phyloP scores from a whole-genome alignment of 2,329 filamentous ascomycete species.

The Colletotrichum musae region DNA sequence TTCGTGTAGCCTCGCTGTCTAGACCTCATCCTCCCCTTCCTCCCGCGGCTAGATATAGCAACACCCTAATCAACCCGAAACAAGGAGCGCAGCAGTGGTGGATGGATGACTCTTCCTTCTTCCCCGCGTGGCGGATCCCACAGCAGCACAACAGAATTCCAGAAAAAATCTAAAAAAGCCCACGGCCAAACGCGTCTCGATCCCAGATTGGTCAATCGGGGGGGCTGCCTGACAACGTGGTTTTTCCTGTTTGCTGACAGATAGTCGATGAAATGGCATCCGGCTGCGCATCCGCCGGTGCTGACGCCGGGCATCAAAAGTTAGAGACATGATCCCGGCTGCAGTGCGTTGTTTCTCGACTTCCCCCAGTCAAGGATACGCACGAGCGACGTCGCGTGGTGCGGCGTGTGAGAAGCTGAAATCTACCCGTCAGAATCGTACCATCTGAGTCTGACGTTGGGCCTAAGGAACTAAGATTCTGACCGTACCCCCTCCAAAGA shows the following conservation, averaged over 20 bases:
- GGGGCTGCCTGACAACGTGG: background rate
- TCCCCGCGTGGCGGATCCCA: too few species aligned
- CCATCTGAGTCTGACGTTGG: slow-evolving; percentile 24
- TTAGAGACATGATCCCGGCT: background rate
- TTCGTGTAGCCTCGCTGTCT: background rate
- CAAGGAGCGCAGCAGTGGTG: background rate
- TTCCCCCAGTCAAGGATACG: background rate
- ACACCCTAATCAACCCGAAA: slow-evolving; percentile 26
- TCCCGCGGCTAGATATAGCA: slow-evolving; percentile 15
- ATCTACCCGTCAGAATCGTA: slow-evolving; percentile 23
- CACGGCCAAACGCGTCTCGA: background rate
- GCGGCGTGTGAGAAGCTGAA: background rate
- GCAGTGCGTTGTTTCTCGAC: background rate
- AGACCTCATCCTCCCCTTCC: background rate
- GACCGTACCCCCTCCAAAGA: background rate
- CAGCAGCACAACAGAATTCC: background rate
- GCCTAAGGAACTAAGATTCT: slow-evolving; percentile 10
- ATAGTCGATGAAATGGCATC: background rate
- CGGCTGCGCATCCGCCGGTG: slow-evolving; percentile 15
- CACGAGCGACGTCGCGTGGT: background rate
- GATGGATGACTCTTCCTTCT: background rate
- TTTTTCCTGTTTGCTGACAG: slow-evolving; percentile 12
- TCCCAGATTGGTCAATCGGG: background rate
- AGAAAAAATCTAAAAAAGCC: background rate
- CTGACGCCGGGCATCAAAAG: slow-evolving; percentile 19